A percentile compares a stretch with the other conserved stretches of the same genome.
Evolutionary conservation across 441 rosid species (phyloP).

Genomic region (Gossypium davidsonii): DNA sequence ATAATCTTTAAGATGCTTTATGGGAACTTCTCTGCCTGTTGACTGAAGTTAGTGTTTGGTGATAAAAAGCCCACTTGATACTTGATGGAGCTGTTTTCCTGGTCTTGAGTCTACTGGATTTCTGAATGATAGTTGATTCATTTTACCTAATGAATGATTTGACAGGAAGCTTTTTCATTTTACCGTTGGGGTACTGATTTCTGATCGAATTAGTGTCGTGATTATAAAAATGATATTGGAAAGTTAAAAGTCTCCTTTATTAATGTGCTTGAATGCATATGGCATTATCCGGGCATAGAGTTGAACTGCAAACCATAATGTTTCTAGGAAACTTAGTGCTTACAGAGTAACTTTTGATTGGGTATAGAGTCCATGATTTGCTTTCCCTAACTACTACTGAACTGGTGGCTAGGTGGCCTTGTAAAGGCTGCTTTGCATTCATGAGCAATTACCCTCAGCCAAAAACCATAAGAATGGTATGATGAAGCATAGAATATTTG

Average conservation of each 20-base stretch:
- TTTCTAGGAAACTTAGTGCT: background rate
- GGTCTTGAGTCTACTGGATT: background rate
- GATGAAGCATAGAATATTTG: background rate
- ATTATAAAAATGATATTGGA: background rate
- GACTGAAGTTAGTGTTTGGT: background rate
- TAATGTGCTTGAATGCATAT: background rate
- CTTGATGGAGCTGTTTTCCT: conserved; percentile 2
- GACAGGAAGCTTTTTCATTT: background rate
- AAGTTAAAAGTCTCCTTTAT: background rate
- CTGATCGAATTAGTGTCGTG: background rate
- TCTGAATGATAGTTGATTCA: background rate
- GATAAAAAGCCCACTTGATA: background rate
- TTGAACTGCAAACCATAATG: background rate
- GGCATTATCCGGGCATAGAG: background rate
- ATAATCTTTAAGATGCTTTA: background rate
- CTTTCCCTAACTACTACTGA: background rate
- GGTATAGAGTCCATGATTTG: background rate
- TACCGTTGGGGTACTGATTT: background rate
- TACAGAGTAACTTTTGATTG: background rate
- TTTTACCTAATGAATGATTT: background rate
- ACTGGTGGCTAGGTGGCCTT: background rate
- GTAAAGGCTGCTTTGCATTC: background rate
- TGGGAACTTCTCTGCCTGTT: background rate
- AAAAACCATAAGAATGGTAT: background rate
- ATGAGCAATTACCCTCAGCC: background rate